Conservation (phyloP, 768 basidiomycete species). For the Hortiboletus campestris region DNA sequence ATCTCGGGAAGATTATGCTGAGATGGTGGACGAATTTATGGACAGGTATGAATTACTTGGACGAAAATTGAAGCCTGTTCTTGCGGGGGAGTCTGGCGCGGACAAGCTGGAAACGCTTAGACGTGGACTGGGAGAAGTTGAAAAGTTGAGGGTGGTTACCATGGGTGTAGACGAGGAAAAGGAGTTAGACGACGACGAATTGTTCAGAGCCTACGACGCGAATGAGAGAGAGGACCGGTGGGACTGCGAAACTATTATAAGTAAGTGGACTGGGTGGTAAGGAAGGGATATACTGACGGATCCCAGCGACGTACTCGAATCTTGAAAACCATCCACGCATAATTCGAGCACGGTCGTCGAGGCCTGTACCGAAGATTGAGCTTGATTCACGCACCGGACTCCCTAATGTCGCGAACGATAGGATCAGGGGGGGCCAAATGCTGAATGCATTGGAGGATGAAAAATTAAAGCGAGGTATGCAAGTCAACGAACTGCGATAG, state of each 20-base stretch:
- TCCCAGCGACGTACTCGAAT: slow-evolving; percentile 89
- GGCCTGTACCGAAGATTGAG: slow-evolving; percentile 58
- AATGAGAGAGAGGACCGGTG: slow-evolving; percentile 70
- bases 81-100: slow-evolving; percentile 67
- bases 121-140: slow-evolving; percentile 70
- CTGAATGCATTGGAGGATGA: slow-evolving; percentile 23
- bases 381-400: slow-evolving; percentile 79
- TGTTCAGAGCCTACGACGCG: slow-evolving; percentile 38
- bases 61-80: slow-evolving; percentile 76
- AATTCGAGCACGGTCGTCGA: slow-evolving; percentile 64
- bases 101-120: slow-evolving; percentile 84
- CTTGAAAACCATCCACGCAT: slow-evolving; percentile 94
- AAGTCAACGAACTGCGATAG: neutral
- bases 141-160: slow-evolving; percentile 47
- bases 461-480: slow-evolving; percentile 26
- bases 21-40: slow-evolving; percentile 92
- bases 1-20: slow-evolving; percentile 83
- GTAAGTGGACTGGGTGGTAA: slow-evolving; percentile 45
- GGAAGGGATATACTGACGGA: slow-evolving; percentile 6
- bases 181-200: slow-evolving; percentile 43
- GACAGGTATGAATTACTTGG: slow-evolving; percentile 89
- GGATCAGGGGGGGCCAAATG: slow-evolving; percentile 4
- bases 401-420: slow-evolving; percentile 48
- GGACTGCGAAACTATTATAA: slow-evolving; percentile 96
- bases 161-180: slow-evolving; percentile 47